Percentiles rank a stretch among this genome's conserved stretches.
Conservation (phyloP, 495 filamentous ascomycete genomes). For the Aspergillus nanangensis region DNA sequence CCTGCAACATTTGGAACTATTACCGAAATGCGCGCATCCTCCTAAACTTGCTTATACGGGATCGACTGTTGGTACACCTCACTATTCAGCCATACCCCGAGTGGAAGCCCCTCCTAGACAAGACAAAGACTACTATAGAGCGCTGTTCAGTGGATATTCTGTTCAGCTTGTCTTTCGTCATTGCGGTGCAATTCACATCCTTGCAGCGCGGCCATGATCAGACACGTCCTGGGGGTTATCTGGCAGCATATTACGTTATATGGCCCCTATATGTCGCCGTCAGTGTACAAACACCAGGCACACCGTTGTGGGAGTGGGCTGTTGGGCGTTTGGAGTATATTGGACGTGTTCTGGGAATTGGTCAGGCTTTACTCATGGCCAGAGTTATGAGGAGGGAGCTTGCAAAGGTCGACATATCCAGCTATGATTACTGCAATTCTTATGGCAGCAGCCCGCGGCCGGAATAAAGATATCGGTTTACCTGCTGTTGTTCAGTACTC, state of each 20-base stretch:
- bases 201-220: neutral
- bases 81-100: slow-evolving; percentile 4
- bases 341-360: slow-evolving; percentile 6
- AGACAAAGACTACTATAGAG: neutral
- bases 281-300: neutral
- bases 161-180: slow-evolving; percentile 1
- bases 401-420: neutral
- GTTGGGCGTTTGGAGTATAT: neutral
- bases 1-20: slow-evolving; percentile 9
- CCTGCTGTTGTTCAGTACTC: no score
- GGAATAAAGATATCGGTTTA: no score
- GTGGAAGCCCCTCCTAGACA: slow-evolving; percentile 1
- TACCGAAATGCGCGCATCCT: slow-evolving; percentile 5
- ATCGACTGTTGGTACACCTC: neutral
- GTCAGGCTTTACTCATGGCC: slow-evolving; percentile 7
- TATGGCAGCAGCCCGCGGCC: no score
- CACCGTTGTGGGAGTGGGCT: slow-evolving; percentile 1
- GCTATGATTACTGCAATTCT: slow-evolving; percentile 13
- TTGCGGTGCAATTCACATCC: neutral
- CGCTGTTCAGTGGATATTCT: slow-evolving; percentile 1
- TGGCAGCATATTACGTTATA: slow-evolving; percentile 2
- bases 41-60: neutral
- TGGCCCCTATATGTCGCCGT: slow-evolving; percentile 8
- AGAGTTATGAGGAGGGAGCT: slow-evolving; percentile 1
- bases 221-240: neutral